Evolutionary conservation across 306 rosid genomes (phyloP).

Genomic region (Casuarina cunninghamiana): DNA sequence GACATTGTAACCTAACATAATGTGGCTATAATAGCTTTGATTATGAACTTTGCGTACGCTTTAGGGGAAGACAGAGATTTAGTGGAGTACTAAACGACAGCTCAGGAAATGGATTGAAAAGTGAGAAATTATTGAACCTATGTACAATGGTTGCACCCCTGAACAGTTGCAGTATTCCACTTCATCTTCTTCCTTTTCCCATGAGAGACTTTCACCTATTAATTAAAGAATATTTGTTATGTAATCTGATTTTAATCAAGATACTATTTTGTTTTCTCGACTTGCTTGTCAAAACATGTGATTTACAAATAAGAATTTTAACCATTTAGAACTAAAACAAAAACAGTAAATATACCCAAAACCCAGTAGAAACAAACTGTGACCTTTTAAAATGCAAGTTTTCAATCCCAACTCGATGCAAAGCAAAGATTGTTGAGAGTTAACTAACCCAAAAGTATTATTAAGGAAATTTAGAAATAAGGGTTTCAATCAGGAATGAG

Average conservation of each 20-base stretch:
- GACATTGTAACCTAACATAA: not conserved
- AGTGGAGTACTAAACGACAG: not conserved
- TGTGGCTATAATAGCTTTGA: not conserved
- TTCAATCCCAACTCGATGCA: no score
- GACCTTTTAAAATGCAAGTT: conserved; percentile 16
- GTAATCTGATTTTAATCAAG: no score
- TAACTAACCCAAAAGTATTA: no score
- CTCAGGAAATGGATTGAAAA: not conserved
- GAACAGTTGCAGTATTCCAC: conserved; percentile 37
- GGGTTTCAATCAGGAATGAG: no score
- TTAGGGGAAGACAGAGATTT: conserved; percentile 18
- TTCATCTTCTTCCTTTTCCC: conserved; percentile 21
- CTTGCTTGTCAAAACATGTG: no score
- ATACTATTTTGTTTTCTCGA: no score
- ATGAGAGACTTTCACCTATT: not conserved
- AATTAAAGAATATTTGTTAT: no score
- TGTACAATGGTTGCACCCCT: conserved; percentile 2
- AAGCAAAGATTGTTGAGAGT: no score
- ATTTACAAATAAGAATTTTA: no score
- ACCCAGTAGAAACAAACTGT: not conserved
- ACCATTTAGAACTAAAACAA: no score
- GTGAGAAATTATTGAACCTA: conserved; percentile 24
- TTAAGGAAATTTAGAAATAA: no score
- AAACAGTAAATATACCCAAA: no score
- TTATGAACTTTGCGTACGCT: not conserved